These are phyloP conservation scores for Boletus edulis DNA, from an alignment of 768 basidiomycete genomes.

Conservation along the genomic window DNA sequence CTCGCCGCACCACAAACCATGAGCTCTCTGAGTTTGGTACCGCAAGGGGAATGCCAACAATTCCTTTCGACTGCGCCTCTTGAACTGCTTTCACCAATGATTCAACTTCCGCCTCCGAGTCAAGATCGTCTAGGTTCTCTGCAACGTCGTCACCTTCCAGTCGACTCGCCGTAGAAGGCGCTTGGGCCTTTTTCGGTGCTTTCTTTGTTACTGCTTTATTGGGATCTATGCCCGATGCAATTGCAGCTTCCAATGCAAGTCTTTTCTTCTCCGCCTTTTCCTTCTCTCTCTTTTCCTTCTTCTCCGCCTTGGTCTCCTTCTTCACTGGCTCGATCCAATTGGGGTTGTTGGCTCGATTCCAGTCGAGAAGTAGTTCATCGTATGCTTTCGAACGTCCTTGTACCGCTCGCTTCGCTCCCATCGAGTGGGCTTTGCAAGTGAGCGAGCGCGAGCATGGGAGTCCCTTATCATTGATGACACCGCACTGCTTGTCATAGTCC, in stretches of 20 bases:
- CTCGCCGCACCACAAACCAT: constrained; percentile 80
- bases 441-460: constrained; percentile 92
- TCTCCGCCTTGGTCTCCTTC: constrained; percentile 81
- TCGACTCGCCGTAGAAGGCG: constrained; percentile 48
- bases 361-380: constrained; percentile 87
- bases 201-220: constrained; percentile 53
- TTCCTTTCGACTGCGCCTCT: constrained; percentile 51
- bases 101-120: constrained; percentile 85
- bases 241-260: constrained; percentile 66
- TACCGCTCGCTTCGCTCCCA: constrained; percentile 94
- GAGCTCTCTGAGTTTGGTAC: constrained; percentile 70
- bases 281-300: constrained; percentile 78
- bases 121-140: constrained; percentile 75
- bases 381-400: constrained; percentile 80
- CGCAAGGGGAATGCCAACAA: constrained; percentile 65
- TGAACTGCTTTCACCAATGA: constrained; percentile 63
- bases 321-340: constrained; percentile 88
- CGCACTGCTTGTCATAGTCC: constrained; percentile 90
- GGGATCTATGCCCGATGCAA: constrained; percentile 53
- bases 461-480: constrained; percentile 95
- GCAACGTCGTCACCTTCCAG: constrained; percentile 57
- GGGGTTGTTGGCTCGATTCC: constrained; percentile 85
- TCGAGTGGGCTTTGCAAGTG: constrained; percentile 97
- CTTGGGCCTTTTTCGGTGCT: constrained; percentile 58
- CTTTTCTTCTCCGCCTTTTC: constrained; percentile 85